A percentile compares a stretch with the other conserved stretches of the same genome.
These are phyloP conservation scores for Rhizopus arrhizus DNA, from an alignment of 371 early-diverging fungal genomes.

Conservation along the genomic window DNA sequence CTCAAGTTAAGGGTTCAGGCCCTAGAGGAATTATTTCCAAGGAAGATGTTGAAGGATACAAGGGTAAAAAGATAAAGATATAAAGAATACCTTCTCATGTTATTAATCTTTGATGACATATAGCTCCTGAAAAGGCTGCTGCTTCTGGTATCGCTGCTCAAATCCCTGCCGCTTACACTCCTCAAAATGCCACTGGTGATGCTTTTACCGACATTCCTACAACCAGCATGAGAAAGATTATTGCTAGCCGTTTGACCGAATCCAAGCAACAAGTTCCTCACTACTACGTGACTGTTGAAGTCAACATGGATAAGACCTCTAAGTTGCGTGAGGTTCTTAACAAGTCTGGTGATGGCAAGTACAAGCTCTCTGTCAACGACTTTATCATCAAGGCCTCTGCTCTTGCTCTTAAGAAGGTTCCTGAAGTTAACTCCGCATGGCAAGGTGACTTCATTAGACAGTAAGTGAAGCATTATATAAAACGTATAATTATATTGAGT, in stretches of 20 bases:
- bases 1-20: conserved; percentile 84
- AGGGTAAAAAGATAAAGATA: conserved; percentile 27
- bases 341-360: conserved; percentile 81
- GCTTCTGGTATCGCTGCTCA: conserved; percentile 41
- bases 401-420: conserved; percentile 88
- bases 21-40: conserved; percentile 90
- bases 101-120: too few relatives aligned
- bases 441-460: conserved; percentile 92
- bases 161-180: conserved; percentile 52
- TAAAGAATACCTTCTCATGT: neutral
- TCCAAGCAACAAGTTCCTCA: conserved; percentile 92
- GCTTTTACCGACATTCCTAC: conserved; percentile 82
- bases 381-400: conserved; percentile 96
- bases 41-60: conserved; percentile 84
- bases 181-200: conserved; percentile 57
- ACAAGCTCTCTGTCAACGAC: conserved; percentile 97
- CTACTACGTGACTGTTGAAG: conserved; percentile 92
- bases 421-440: conserved; percentile 97
- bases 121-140: conserved; percentile 40
- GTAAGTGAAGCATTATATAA: conserved; percentile 42
- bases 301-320: conserved; percentile 84
- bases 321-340: conserved; percentile 92
- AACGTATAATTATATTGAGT: too few relatives aligned
- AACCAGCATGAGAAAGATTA: conserved; percentile 92
- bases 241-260: conserved; percentile 82